Conservation (phyloP, 768 basidiomycete species). For the Lactarius psammicola region DNA sequence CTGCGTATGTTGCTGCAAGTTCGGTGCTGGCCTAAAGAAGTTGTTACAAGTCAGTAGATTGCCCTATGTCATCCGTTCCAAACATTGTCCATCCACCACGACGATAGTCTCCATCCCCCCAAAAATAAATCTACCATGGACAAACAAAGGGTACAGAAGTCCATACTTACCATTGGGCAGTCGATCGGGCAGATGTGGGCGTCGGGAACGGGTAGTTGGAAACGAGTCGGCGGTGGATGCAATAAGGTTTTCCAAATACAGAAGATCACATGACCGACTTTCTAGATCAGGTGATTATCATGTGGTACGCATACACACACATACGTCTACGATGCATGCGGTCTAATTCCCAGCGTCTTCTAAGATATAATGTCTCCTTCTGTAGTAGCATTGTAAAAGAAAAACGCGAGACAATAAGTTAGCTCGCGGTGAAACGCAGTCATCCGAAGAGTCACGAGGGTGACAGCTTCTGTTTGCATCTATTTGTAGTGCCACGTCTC, state of each 20-base stretch:
- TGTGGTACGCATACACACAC: too few relatives aligned
- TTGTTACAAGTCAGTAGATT: neutral
- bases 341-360: too few relatives aligned
- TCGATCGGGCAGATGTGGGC: neutral
- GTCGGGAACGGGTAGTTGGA: conserved; percentile 7
- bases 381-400: too few relatives aligned
- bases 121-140: neutral
- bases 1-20: conserved; percentile 93
- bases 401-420: neutral
- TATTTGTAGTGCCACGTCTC: conserved; percentile 31
- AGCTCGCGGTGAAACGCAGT: too few relatives aligned
- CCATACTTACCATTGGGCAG: conserved; percentile 12
- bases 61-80: neutral
- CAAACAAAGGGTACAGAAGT: neutral
- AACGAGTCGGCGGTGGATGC: neutral
- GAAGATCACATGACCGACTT: neutral
- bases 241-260: neutral
- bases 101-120: neutral
- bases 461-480: conserved; percentile 9
- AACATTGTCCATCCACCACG: conserved; percentile 16
- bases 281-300: neutral
- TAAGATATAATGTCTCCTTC: too few relatives aligned
- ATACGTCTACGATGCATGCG: neutral
- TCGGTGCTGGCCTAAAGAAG: conserved; percentile 55
- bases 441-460: conserved; percentile 6